Percentiles rank a stretch among this genome's conserved stretches.
Evolutionary conservation across 2,329 filamentous ascomycete species (phyloP).

Genomic region (Pleomassaria siparia): DNA sequence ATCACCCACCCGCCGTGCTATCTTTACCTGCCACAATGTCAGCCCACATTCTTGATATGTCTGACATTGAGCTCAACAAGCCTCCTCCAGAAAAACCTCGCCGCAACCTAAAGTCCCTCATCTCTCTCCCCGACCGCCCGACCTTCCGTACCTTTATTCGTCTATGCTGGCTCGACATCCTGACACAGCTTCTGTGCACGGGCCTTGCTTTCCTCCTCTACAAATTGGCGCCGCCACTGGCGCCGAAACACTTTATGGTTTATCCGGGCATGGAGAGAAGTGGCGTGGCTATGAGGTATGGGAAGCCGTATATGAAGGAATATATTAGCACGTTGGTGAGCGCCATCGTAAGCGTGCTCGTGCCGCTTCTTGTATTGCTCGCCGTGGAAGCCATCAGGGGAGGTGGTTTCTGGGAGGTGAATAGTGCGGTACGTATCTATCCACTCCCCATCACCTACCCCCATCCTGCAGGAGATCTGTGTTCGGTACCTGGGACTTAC

Average conservation of each 20-base stretch:
- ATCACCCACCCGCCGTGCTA: background rate
- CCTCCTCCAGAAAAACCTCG: background rate
- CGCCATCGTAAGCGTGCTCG: constrained; percentile 62
- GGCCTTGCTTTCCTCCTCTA: constrained; percentile 50
- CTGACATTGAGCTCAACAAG: background rate
- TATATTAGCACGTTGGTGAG: constrained; percentile 68
- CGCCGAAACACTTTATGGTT: constrained; percentile 60
- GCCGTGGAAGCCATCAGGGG: constrained; percentile 63
- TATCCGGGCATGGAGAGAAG: constrained; percentile 15
- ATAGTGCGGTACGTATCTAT: constrained; percentile 56
- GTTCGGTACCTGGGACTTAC: too few species aligned
- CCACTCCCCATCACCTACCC: background rate
- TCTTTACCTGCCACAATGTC: background rate
- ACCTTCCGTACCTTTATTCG: background rate
- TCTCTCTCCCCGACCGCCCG: background rate
- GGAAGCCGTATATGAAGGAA: constrained; percentile 68
- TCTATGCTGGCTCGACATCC: constrained; percentile 60
- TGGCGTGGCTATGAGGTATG: constrained; percentile 52
- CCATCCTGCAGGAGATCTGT: background rate
- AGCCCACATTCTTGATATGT: background rate
- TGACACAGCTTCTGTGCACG: constrained; percentile 64
- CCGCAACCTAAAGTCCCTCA: background rate
- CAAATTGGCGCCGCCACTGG: constrained; percentile 52
- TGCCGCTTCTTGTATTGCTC: constrained; percentile 64
- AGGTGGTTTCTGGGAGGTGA: constrained; percentile 49